Conservation (phyloP, 2,329 filamentous ascomycete species). For the Colletotrichum lindemuthianum region DNA sequence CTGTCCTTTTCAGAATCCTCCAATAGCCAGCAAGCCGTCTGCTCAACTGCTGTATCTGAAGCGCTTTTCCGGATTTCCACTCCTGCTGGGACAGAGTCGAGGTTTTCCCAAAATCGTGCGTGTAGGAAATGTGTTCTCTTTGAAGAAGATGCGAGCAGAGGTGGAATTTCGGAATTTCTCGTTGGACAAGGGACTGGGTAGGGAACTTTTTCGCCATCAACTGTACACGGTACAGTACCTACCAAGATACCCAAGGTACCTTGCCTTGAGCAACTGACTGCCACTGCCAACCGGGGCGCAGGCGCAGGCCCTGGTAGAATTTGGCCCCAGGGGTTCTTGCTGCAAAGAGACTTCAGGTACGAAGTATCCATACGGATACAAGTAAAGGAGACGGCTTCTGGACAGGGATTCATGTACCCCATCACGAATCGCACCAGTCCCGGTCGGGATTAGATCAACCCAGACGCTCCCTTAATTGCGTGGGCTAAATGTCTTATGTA, state of each 20-base stretch:
- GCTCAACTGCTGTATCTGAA: no score
- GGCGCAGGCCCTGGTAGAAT: no score
- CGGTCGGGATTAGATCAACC: slow-evolving; percentile 23
- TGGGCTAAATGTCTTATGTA: slow-evolving; percentile 25
- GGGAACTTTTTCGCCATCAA: slow-evolving; percentile 24
- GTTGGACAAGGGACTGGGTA: slow-evolving; percentile 17
- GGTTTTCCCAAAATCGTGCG: slow-evolving; percentile 16
- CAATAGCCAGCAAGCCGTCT: not conserved
- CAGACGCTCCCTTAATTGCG: slow-evolving; percentile 32
- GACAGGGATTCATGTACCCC: slow-evolving; percentile 16
- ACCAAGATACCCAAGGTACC: no score
- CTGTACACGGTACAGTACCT: not conserved
- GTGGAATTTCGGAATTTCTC: slow-evolving; percentile 35
- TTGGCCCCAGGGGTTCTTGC: slow-evolving; percentile 21
- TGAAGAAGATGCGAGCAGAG: slow-evolving; percentile 9
- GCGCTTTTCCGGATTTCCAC: no score
- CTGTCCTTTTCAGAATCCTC: slow-evolving; percentile 15
- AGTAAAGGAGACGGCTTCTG: slow-evolving; percentile 27
- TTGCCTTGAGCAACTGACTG: no score
- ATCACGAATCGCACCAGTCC: slow-evolving; percentile 28
- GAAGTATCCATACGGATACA: no score
- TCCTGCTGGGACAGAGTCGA: not conserved
- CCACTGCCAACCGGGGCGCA: not conserved
- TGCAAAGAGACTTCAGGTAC: slow-evolving; percentile 15
- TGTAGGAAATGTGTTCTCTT: slow-evolving; percentile 34